Evolutionary conservation across 1,139 yeast genomes (phyloP), one percentile per base, ranked within the genome.

Genomic region (Lodderomyces margitis): DNA sequence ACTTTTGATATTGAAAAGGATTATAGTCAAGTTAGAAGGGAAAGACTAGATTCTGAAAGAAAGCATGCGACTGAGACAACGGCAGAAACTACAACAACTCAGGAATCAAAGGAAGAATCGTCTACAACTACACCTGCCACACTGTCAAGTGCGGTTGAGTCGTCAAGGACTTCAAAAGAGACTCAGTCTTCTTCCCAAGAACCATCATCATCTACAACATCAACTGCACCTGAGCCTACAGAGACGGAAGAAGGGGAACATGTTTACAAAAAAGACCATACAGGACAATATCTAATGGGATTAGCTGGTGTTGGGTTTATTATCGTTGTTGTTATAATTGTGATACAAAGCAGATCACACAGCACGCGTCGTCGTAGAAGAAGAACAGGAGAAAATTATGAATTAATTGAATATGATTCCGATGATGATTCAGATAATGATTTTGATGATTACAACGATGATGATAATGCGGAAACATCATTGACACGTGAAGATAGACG

Each of bases 321-420:
- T 3, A 66, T 78, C 3, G 67, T 80, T 3, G 54, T 81, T 21
- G 54, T 78, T 9, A 69, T 83, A 46, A 77, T 80, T 70, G 66
- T 74, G 45, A 73, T 72, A 56, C 77, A 78, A 42, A 74, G 77
- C 51, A 62, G 70, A 2, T 75, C 75, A n/a, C 71, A 72, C 19
- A 62, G 69, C 43, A 58, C 69, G 6, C 68, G 80, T 44, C 70
- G 75, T 42, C 66, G 78, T 41, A 75, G 84, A 54, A 75, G 89
- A 62, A 75, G 88, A 63, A 28, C 32, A 5, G 32, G 32, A 6
- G 32, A 28, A 11, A 77, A 85, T 47, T 87, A 81, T 44, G 85
- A 83, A 47, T 84, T 79, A 85, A 58, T 85, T 85, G 59, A 94
- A 85, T 58, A 83, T 85, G 36, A 84, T 85, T 39, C 81, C 81